Conservation (phyloP, 2,329 filamentous ascomycete species). For the Diaporthe velutina region DNA sequence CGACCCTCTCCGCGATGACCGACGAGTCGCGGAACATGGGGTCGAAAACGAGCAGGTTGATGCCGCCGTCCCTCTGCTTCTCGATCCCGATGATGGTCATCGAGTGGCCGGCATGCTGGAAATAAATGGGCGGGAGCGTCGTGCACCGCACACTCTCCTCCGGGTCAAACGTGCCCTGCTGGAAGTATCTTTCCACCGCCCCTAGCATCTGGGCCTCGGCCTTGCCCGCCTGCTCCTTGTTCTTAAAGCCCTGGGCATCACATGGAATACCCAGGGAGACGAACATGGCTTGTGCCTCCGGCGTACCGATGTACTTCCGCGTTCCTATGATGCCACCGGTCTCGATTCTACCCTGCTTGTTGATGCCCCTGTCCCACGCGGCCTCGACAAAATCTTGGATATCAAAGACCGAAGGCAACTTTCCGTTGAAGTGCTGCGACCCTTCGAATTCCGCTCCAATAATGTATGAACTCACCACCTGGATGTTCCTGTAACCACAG, state of each 20-base stretch:
- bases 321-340: constrained; percentile 91
- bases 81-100: constrained; percentile 92
- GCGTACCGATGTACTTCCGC: constrained; percentile 94
- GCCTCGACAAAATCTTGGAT: constrained; percentile 89
- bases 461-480: constrained; percentile 88
- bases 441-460: constrained; percentile 70
- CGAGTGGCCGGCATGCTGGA: constrained; percentile 91
- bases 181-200: constrained; percentile 82
- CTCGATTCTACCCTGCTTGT: constrained; percentile 78
- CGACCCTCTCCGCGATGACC: constrained; percentile 71
- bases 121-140: constrained; percentile 84
- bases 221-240: constrained; percentile 56
- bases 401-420: constrained; percentile 81
- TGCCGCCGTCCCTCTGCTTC: constrained; percentile 70
- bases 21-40: constrained; percentile 82
- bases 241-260: constrained; percentile 71
- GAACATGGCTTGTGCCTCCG: constrained; percentile 89
- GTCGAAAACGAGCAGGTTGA: constrained; percentile 87
- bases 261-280: constrained; percentile 77
- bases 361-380: constrained; percentile 90
- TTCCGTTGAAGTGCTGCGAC: constrained; percentile 68
- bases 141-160: constrained; percentile 78
- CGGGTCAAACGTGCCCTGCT: constrained; percentile 62
- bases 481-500: constrained; percentile 95
- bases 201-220: constrained; percentile 71